phyloP scores from a whole-genome alignment of 179 eudicot species.

The Vitellaria paradoxa region DNA sequence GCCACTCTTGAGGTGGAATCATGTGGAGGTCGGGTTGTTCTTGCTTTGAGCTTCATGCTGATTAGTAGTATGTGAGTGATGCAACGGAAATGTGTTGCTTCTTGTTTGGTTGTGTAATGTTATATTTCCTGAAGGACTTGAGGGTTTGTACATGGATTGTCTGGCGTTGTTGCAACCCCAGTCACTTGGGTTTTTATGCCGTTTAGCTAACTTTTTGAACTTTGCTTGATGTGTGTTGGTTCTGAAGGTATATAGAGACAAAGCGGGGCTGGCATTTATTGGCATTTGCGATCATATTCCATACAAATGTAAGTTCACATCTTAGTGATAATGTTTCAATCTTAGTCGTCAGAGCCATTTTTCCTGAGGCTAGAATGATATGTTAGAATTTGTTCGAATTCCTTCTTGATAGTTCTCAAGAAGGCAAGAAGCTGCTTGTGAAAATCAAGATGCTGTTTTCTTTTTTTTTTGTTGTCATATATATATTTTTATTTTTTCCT shows the following conservation, averaged over 20 bases:
- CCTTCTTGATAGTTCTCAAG: too few species aligned
- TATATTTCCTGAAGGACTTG: background rate
- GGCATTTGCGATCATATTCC: too few species aligned
- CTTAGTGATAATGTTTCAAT: too few species aligned
- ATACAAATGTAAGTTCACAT: too few species aligned
- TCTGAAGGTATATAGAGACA: background rate
- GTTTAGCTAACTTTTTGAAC: background rate
- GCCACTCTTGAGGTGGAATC: background rate
- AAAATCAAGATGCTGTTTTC: too few species aligned
- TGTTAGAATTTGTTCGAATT: too few species aligned
- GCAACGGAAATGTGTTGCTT: background rate
- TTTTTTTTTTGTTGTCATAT: too few species aligned
- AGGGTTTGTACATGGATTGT: background rate
- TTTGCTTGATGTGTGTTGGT: constrained; percentile 4
- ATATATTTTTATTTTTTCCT: too few species aligned
- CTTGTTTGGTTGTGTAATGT: background rate
- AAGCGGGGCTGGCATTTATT: background rate
- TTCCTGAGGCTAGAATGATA: too few species aligned
- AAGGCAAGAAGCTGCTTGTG: too few species aligned
- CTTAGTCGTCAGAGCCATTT: too few species aligned
- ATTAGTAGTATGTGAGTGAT: background rate
- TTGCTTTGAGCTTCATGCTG: background rate
- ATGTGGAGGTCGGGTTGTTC: background rate
- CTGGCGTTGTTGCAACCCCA: background rate
- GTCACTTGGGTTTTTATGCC: background rate